Percentiles rank a stretch among this genome's conserved stretches.
Evolutionary conservation across 75 land plant species (phyloP).

Genomic region (Chamaecyparis obtusa): DNA sequence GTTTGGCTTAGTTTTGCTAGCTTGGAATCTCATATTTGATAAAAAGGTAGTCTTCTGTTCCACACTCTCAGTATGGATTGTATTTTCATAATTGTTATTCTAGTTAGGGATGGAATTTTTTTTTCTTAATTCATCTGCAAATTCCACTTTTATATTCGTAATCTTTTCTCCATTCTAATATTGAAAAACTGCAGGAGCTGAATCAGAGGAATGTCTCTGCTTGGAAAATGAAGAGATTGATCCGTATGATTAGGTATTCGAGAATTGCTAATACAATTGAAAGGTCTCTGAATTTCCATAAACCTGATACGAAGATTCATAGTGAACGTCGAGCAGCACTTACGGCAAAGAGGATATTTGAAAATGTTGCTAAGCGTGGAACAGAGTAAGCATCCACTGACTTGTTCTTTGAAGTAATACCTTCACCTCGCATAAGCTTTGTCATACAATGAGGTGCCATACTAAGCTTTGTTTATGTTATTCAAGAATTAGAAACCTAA

Average conservation of each 20-base stretch:
- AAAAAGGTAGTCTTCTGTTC: too few species aligned
- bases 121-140: too few species aligned
- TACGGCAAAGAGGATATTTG: slow-evolving; percentile 28
- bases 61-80: too few species aligned
- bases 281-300: slow-evolving; percentile 13
- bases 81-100: slow-evolving; percentile 9
- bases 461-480: too few species aligned
- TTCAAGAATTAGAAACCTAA: too few species aligned
- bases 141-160: slow-evolving; percentile 3
- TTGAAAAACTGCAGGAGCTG: slow-evolving; percentile 43
- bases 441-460: too few species aligned
- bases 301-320: slow-evolving; percentile 20
- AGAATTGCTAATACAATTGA: slow-evolving; percentile 31
- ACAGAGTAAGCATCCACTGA: slow-evolving; percentile 29
- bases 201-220: slow-evolving; percentile 33
- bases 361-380: slow-evolving; percentile 39
- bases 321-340: slow-evolving; percentile 42
- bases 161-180: too few species aligned
- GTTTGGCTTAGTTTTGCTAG: too few species aligned
- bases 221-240: slow-evolving; percentile 32
- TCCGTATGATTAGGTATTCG: slow-evolving; percentile 14
- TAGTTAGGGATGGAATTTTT: too few species aligned
- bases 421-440: too few species aligned
- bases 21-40: too few species aligned
- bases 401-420: too few species aligned